Conservation (phyloP, 179 eudicot species). For the Amaranthus tricolor region DNA sequence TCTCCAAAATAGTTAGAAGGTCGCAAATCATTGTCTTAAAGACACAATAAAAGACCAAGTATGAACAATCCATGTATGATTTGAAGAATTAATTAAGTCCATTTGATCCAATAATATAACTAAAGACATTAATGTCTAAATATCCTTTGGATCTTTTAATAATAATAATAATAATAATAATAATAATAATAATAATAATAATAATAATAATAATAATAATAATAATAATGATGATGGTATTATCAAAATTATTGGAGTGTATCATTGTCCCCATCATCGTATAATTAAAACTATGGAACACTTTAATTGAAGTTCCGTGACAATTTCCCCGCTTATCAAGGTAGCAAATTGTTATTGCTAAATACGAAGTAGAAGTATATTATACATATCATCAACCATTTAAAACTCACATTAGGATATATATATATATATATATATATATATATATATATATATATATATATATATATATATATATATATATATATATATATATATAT, state of each 20-base stretch:
- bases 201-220: neutral
- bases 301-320: slow-evolving; percentile 15
- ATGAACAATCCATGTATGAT: slow-evolving; percentile 2
- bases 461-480: no score
- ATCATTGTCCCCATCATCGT: slow-evolving; percentile 26
- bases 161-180: neutral
- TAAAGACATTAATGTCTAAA: neutral
- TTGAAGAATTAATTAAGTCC: neutral
- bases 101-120: no score
- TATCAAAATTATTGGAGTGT: slow-evolving; percentile 10
- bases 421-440: no score
- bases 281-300: slow-evolving; percentile 1
- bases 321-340: slow-evolving; percentile 10
- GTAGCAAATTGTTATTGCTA: neutral
- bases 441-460: no score
- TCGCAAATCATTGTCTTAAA: slow-evolving; percentile 15
- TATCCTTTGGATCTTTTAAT: neutral
- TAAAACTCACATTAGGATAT: no score
- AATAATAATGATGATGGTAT: neutral
- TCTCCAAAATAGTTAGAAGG: neutral
- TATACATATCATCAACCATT: no score
- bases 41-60: slow-evolving; percentile 16
- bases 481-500: no score
- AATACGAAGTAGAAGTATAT: no score
- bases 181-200: neutral